phyloP scores from a whole-genome alignment of 305 asterid genomes.

The Solanum hybrid region DNA sequence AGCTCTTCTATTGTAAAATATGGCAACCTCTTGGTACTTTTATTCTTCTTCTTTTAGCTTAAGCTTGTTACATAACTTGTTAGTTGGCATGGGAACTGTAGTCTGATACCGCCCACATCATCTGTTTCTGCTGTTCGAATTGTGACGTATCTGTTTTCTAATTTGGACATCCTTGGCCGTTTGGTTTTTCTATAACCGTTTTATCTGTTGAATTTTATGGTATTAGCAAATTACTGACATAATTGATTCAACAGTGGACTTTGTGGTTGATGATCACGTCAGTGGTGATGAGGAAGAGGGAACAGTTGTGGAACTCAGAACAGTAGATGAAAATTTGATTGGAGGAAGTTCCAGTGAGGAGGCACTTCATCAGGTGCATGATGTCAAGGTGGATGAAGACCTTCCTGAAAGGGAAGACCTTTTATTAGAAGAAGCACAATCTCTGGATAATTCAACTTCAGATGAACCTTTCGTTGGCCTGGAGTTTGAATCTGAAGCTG shows the following conservation, averaged over 20 bases:
- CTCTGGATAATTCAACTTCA: slow-evolving; percentile 34
- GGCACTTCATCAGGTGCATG: slow-evolving; percentile 44
- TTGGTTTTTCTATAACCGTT: not conserved
- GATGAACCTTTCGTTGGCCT: slow-evolving; percentile 82
- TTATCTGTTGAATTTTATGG: not conserved
- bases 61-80: not conserved
- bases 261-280: slow-evolving; percentile 59
- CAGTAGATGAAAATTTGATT: slow-evolving; percentile 41
- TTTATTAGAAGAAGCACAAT: slow-evolving; percentile 50
- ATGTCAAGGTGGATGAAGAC: slow-evolving; percentile 60
- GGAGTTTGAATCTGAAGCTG: slow-evolving; percentile 92
- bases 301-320: slow-evolving; percentile 41
- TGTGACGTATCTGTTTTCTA: not conserved
- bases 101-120: not conserved
- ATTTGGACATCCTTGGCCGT: not conserved
- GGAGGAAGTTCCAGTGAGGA: slow-evolving; percentile 50
- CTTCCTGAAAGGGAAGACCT: slow-evolving; percentile 48
- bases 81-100: not conserved
- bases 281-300: slow-evolving; percentile 68
- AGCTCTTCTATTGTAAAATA: not conserved
- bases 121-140: not conserved
- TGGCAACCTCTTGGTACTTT: not conserved
- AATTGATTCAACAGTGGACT: slow-evolving; percentile 25
- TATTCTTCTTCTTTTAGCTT: not conserved
- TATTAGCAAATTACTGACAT: not conserved